These are phyloP conservation scores for Pouteria campechiana DNA, from an alignment of 179 eudicot genomes.

Conservation along the genomic window DNA sequence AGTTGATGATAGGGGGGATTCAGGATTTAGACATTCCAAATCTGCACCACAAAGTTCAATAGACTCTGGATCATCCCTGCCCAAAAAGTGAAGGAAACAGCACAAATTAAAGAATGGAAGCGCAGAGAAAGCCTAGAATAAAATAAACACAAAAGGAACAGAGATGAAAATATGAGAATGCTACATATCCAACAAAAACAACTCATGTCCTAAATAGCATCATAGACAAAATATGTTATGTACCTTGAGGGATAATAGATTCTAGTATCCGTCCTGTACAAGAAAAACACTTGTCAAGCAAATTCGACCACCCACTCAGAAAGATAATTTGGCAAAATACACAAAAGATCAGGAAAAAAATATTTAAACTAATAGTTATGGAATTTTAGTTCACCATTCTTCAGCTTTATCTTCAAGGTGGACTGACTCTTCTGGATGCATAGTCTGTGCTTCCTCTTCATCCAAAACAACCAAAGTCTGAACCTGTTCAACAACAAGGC, in stretches of 20 bases:
- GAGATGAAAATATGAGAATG: too few species aligned
- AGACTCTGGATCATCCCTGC: slow-evolving; percentile 72
- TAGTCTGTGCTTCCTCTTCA: slow-evolving; percentile 68
- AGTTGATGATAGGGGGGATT: slow-evolving; percentile 72
- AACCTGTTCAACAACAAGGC: slow-evolving; percentile 26
- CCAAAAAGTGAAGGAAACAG: slow-evolving; percentile 3
- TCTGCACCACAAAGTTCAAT: slow-evolving; percentile 60
- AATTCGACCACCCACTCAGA: not conserved
- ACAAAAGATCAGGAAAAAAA: not conserved
- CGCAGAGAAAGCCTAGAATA: not conserved
- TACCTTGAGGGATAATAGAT: slow-evolving; percentile 90
- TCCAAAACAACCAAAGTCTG: slow-evolving; percentile 51
- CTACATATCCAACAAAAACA: too few species aligned
- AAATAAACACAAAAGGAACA: too few species aligned
- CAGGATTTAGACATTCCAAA: slow-evolving; percentile 70
- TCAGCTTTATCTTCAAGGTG: slow-evolving; percentile 23
- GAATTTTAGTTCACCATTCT: slow-evolving; percentile 15
- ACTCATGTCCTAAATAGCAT: not conserved
- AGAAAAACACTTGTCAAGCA: slow-evolving; percentile 2
- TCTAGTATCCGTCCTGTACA: slow-evolving; percentile 34
- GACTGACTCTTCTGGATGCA: slow-evolving; percentile 11
- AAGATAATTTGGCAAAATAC: not conserved
- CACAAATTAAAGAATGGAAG: not conserved
- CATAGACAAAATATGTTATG: not conserved
- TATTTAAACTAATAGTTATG: not conserved